Evolutionary conservation across 1,284 basidiomycete species (phyloP).

Genomic region (Fomitopsis betulina): DNA sequence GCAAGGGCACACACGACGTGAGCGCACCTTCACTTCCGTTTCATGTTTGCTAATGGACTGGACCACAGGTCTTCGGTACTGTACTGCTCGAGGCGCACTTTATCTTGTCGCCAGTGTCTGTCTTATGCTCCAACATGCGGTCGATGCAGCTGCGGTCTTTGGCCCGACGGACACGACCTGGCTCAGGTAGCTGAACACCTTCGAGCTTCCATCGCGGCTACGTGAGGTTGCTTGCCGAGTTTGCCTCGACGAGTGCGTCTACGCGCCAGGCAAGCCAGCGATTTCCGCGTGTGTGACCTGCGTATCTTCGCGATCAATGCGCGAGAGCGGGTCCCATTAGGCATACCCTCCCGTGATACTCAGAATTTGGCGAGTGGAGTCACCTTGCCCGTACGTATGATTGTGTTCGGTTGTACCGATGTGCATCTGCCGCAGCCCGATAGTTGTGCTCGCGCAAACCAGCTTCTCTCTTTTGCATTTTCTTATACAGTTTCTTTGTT

Average conservation of each 20-base stretch:
- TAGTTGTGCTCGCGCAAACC: conserved; percentile 78
- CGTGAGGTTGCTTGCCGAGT: background rate
- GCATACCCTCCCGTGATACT: background rate
- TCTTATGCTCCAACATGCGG: no score
- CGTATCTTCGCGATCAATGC: no score
- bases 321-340: conserved; percentile 38
- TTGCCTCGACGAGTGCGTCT: background rate
- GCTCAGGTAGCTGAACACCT: background rate
- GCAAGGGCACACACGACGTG: background rate
- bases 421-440: conserved; percentile 22
- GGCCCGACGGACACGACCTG: background rate
- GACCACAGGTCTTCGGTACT: background rate
- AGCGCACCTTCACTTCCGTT: background rate
- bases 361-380: conserved; percentile 35
- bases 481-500: conserved; percentile 73
- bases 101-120: background rate
- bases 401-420: no score
- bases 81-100: background rate
- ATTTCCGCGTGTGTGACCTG: background rate
- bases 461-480: conserved; percentile 80
- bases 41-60: background rate
- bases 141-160: background rate
- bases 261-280: background rate
- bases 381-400: conserved; percentile 64
- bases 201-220: background rate